phyloP scores from a whole-genome alignment of 192 early-diverging fungal genomes.

The Mycoemilia scoparia region DNA sequence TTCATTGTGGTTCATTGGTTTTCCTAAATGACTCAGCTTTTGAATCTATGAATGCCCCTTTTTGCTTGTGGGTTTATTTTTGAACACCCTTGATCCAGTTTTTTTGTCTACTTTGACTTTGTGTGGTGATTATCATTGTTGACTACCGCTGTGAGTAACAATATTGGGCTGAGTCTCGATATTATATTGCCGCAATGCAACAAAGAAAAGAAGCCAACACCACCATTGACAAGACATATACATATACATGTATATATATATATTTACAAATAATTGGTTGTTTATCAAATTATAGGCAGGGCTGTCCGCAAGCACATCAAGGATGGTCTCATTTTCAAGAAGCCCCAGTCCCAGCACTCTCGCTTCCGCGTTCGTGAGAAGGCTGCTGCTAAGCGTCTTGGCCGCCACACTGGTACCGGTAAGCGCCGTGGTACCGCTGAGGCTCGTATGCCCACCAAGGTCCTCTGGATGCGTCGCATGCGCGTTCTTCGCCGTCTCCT shows the following conservation, averaged over 20 bases:
- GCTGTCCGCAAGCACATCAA: slow-evolving; percentile 95
- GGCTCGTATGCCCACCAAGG: slow-evolving; percentile 87
- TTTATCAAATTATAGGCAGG: slow-evolving; percentile 40
- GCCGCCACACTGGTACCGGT: slow-evolving; percentile 89
- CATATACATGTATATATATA: too few species aligned
- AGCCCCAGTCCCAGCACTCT: slow-evolving; percentile 72
- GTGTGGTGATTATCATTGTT: too few species aligned
- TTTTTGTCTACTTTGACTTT: too few species aligned
- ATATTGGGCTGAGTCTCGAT: slow-evolving; percentile 6
- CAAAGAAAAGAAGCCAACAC: too few species aligned
- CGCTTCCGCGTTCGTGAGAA: slow-evolving; percentile 86
- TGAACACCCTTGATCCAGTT: too few species aligned
- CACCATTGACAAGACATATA: too few species aligned
- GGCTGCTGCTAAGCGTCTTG: slow-evolving; percentile 85
- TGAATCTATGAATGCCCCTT: too few species aligned
- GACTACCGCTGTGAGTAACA: too few species aligned
- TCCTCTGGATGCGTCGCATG: slow-evolving; percentile 97
- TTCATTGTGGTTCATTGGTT: too few species aligned
- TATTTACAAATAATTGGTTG: not conserved
- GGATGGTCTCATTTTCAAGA: slow-evolving; percentile 92
- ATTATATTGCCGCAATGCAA: slow-evolving; percentile 5
- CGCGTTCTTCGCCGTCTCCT: slow-evolving; percentile 88
- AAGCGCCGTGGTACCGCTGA: slow-evolving; percentile 90
- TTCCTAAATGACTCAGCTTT: too few species aligned
- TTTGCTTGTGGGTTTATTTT: too few species aligned